Evolutionary conservation across 345 rosid genomes (phyloP).

Genomic region (Acer saccharum): DNA sequence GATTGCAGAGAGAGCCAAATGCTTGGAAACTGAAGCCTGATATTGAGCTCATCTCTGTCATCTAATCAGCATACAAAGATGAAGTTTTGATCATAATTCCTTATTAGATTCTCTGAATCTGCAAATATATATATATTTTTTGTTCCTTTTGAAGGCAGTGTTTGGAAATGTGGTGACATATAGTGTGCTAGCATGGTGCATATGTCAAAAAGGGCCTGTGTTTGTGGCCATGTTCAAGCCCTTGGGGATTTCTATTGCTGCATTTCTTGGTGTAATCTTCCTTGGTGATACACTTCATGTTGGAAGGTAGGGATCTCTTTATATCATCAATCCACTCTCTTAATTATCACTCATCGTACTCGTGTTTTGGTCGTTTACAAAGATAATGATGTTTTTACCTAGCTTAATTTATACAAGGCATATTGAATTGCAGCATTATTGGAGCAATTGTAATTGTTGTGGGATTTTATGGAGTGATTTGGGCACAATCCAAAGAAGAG

Average conservation of each 20-base stretch:
- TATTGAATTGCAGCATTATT: constrained; percentile 33
- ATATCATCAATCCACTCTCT: not conserved
- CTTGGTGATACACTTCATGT: constrained; percentile 49
- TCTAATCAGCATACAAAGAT: constrained; percentile 28
- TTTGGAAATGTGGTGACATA: constrained; percentile 42
- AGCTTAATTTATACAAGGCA: not conserved
- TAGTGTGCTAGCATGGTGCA: constrained; percentile 41
- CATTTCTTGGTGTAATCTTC: constrained; percentile 45
- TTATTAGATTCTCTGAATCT: not conserved
- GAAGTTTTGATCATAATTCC: not conserved
- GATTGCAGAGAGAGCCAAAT: constrained; percentile 44
- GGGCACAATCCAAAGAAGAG: constrained; percentile 48
- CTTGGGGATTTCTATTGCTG: constrained; percentile 52
- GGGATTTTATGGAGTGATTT: constrained; percentile 59
- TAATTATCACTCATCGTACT: not conserved
- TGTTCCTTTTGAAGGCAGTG: constrained; percentile 34
- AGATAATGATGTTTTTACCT: not conserved
- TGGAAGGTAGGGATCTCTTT: constrained; percentile 42
- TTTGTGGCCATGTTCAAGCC: constrained; percentile 69
- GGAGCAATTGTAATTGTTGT: constrained; percentile 48
- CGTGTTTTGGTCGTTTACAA: too few relatives aligned
- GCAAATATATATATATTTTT: too few relatives aligned
- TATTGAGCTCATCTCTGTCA: constrained; percentile 42
- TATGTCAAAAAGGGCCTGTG: constrained; percentile 55
- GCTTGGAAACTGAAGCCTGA: constrained; percentile 47